Evolutionary conservation across 306 rosid species (phyloP).

Genomic region (Fragaria ananassa): DNA sequence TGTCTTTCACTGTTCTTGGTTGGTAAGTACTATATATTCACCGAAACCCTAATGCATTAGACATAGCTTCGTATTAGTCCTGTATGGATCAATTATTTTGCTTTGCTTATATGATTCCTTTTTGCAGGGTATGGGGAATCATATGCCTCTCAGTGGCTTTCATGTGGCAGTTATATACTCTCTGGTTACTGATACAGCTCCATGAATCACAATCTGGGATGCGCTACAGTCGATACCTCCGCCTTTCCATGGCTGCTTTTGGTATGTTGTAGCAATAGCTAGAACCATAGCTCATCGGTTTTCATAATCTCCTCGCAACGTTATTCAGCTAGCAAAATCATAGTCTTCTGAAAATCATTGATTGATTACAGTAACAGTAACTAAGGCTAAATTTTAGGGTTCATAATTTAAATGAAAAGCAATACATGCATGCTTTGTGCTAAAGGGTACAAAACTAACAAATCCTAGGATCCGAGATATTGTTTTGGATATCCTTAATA

Average conservation of each 20-base stretch:
- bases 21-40: constrained; percentile 35
- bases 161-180: constrained; percentile 68
- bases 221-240: constrained; percentile 75
- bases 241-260: constrained; percentile 62
- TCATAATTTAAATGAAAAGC: background rate
- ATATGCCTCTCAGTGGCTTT: constrained; percentile 41
- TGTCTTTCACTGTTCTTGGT: constrained; percentile 55
- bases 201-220: constrained; percentile 61
- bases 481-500: background rate
- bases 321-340: background rate
- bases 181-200: constrained; percentile 68
- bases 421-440: background rate
- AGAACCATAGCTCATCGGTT: background rate
- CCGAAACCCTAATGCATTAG: background rate
- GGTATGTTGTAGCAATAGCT: constrained; percentile 32
- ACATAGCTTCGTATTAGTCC: background rate
- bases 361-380: background rate
- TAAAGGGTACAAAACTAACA: background rate
- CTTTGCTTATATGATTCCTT: background rate
- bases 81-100: background rate
- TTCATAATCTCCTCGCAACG: background rate
- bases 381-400: background rate
- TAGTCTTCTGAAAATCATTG: background rate
- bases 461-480: background rate
- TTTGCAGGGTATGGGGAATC: constrained; percentile 66